Evolutionary conservation across 1,284 basidiomycete genomes (phyloP), one percentile per base, ranked within the genome.

Genomic region (Tremellales sp.): DNA sequence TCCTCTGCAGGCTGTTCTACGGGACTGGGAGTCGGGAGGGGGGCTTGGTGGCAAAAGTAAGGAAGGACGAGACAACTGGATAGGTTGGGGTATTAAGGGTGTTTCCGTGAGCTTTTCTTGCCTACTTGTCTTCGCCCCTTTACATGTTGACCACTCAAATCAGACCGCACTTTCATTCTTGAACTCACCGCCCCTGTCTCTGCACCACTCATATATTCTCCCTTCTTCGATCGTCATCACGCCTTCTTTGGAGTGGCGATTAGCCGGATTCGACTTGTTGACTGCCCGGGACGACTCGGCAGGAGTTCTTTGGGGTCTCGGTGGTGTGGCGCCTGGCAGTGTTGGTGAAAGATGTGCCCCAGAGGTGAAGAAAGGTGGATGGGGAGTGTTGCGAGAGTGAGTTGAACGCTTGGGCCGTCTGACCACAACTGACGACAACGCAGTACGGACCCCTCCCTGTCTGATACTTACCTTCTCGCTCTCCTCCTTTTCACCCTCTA

Each of bases 261-360:
- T 98, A 8, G 93, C 87, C 26, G 94, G 94, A 1, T 93, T 98
- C 61, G 95, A 99, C 60, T 73, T 93, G 1, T 73, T 97, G 59
- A 93, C 72, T 10, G 65, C 67, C 3, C 60, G 66, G 39, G 70
- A 74, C 21, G 70, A 74, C 38, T 54, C 60, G 4, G 45, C 61
- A 28, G 75, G 59, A 22, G 59, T 70, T 36, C 51, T 59, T 56
- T 70, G 91, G 88, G 84, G 79, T 4, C 73, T 86, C 66, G 87
- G 85, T 25, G 79, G 83, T 6, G 63, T 84, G 28, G 68, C 85
- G 34, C 84, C 85, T 0, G 47, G 81, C 75, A 58, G 77, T 78
- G 47, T 79, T 72, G 62, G 70, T 61, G 44, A 84, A 76, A 65
- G 78, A 82, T 21, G 60, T 28, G 78, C 86, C 4, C 94, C 95